Conservation (phyloP, 192 early-diverging fungal species). For the Chytriomyces sp. region DNA sequence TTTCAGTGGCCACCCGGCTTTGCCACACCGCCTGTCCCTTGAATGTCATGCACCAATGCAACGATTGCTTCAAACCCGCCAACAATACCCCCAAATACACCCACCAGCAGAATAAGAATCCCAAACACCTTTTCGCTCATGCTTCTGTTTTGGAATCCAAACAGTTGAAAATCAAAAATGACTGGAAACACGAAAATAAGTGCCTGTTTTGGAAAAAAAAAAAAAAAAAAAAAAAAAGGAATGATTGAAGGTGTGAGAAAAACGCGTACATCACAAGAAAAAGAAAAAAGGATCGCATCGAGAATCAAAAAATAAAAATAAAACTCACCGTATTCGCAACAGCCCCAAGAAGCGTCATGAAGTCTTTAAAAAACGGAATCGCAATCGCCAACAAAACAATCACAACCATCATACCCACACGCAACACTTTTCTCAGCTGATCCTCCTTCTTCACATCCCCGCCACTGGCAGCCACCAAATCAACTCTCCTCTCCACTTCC, state of each 20-base stretch:
- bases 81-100: conserved; percentile 55
- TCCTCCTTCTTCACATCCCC: conserved; percentile 34
- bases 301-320: neutral
- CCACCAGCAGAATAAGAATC: conserved; percentile 62
- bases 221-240: neutral
- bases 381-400: conserved; percentile 67
- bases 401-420: conserved; percentile 59
- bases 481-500: conserved; percentile 72
- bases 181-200: conserved; percentile 86
- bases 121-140: conserved; percentile 58
- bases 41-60: conserved; percentile 40
- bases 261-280: neutral
- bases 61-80: conserved; percentile 46
- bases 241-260: conserved; percentile 41
- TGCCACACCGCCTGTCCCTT: conserved; percentile 7
- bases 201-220: neutral
- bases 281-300: too few species aligned
- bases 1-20: neutral
- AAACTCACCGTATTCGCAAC: conserved; percentile 62
- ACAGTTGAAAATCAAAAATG: conserved; percentile 75
- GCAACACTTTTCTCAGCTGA: conserved; percentile 42
- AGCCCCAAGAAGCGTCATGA: conserved; percentile 79
- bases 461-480: conserved; percentile 39
- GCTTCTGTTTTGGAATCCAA: conserved; percentile 62
- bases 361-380: conserved; percentile 79